Evolutionary conservation across 2,329 filamentous ascomycete genomes (phyloP).

Genomic region (Hypoxylon sp.): DNA sequence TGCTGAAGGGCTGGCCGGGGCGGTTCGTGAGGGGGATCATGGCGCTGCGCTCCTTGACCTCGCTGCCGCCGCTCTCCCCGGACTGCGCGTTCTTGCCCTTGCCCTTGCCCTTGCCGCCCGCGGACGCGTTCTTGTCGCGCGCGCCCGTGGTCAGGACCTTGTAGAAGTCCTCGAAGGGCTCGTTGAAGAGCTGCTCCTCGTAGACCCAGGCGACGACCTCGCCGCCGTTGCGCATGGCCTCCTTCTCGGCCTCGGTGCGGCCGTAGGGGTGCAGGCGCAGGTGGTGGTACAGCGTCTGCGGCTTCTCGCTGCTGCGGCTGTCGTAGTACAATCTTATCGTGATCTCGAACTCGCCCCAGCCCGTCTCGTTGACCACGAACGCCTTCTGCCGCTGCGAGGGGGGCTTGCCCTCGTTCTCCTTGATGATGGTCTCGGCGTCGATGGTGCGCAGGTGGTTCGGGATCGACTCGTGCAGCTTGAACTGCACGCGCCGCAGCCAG

Average conservation of each 20-base stretch:
- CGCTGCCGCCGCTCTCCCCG: conserved; percentile 51
- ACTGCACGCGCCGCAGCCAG: conserved; percentile 97
- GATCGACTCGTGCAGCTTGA: conserved; percentile 98
- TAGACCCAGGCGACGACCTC: conserved; percentile 84
- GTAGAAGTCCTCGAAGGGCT: conserved; percentile 93
- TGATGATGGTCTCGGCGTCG: conserved; percentile 53
- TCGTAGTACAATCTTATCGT: conserved; percentile 95
- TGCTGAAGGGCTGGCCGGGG: conserved; percentile 78
- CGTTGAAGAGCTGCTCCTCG: conserved; percentile 97
- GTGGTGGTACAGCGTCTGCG: conserved; percentile 94
- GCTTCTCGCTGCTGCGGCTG: conserved; percentile 89
- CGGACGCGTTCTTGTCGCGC: conserved; percentile 61
- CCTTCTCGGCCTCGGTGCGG: conserved; percentile 79
- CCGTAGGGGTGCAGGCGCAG: conserved; percentile 92
- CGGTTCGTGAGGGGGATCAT: conserved; percentile 78
- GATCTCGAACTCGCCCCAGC: conserved; percentile 98
- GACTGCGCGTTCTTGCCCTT: conserved; percentile 60
- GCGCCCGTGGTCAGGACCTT: conserved; percentile 84
- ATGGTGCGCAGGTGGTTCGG: conserved; percentile 85
- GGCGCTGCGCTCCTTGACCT: conserved; percentile 72
- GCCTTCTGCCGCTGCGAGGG: conserved; percentile 64
- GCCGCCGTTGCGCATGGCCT: conserved; percentile 69
- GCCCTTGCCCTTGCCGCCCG: conserved; percentile 66
- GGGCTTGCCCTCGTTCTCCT: conserved; percentile 50
- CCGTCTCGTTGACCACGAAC: conserved; percentile 90